Evolutionary conservation across 371 early-diverging fungal species (phyloP).

Genomic region (Lichtheimia ramosa): DNA sequence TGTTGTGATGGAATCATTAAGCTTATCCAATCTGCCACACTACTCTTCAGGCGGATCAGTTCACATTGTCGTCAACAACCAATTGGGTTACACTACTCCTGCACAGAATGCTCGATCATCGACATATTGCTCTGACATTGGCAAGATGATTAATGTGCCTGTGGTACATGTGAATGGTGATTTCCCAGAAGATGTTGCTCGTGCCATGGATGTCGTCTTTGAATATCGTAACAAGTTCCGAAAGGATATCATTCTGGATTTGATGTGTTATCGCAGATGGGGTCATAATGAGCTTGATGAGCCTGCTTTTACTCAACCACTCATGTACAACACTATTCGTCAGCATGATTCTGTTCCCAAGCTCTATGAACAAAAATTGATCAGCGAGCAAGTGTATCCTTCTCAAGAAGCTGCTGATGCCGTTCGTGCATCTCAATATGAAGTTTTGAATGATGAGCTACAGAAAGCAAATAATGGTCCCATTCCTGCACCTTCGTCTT

Average conservation of each 20-base stretch:
- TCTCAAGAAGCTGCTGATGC: conserved; percentile 46
- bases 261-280: conserved; percentile 93
- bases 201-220: conserved; percentile 82
- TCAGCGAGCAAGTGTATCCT: conserved; percentile 37
- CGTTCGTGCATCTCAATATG: conserved; percentile 55
- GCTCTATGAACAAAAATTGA: conserved; percentile 74
- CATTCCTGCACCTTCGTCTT: conserved; percentile 21
- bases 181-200: conserved; percentile 89
- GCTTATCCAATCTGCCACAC: conserved; percentile 89
- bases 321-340: conserved; percentile 93
- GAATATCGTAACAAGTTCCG: conserved; percentile 91
- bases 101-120: conserved; percentile 91
- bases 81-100: conserved; percentile 95
- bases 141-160: conserved; percentile 93
- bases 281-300: conserved; percentile 98
- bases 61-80: conserved; percentile 97
- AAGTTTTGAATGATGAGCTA: conserved; percentile 60
- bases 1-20: conserved; percentile 93
- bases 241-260: conserved; percentile 90
- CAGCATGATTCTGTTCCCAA: conserved; percentile 79
- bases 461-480: conserved; percentile 52
- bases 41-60: conserved; percentile 92
- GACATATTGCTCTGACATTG: conserved; percentile 90
- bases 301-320: conserved; percentile 95
- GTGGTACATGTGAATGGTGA: conserved; percentile 97